phyloP scores from a whole-genome alignment of 2,329 filamentous ascomycete genomes.

The Knoxdaviesia proteae region DNA sequence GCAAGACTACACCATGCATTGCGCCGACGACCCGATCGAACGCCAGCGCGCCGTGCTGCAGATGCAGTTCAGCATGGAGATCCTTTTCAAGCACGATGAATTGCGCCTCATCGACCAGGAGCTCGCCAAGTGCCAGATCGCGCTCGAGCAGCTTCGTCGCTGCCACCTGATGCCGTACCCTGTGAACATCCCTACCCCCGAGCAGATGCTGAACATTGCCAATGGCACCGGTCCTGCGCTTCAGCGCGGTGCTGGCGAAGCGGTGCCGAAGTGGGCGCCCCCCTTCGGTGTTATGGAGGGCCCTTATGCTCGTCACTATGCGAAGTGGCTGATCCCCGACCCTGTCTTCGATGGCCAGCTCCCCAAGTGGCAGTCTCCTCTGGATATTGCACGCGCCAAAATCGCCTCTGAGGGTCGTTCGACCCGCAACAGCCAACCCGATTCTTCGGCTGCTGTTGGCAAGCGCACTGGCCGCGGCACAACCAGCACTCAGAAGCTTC shows the following conservation, averaged over 20 bases:
- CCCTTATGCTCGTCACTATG: slow-evolving; percentile 84
- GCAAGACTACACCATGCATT: no score
- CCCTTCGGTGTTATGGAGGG: slow-evolving; percentile 84
- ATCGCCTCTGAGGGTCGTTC: slow-evolving; percentile 46
- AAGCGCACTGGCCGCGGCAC: slow-evolving; percentile 22
- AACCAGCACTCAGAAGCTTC: slow-evolving; percentile 38
- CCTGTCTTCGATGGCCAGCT: slow-evolving; percentile 58
- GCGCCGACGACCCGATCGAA: no score
- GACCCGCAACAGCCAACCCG: slow-evolving; percentile 50
- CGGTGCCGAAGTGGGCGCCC: slow-evolving; percentile 56
- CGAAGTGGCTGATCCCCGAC: slow-evolving; percentile 86
- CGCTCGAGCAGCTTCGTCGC: slow-evolving; percentile 79
- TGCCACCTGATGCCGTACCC: slow-evolving; percentile 87
- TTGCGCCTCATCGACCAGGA: slow-evolving; percentile 88
- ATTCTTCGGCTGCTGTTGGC: slow-evolving; percentile 21
- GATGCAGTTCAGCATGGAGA: slow-evolving; percentile 66
- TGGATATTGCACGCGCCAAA: slow-evolving; percentile 21
- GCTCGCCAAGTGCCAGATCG: slow-evolving; percentile 83
- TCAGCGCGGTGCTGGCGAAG: slow-evolving; percentile 33
- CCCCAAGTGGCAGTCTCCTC: slow-evolving; percentile 21
- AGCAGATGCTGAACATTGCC: slow-evolving; percentile 49
- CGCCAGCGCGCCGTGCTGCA: no score
- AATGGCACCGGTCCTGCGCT: slow-evolving; percentile 55
- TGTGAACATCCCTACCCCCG: slow-evolving; percentile 42
- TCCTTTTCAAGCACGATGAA: slow-evolving; percentile 86